Percentiles rank a stretch among this genome's conserved stretches.
Conservation (phyloP, 108 stramenopile genomes). For the Fragilariopsis cylindrus region DNA sequence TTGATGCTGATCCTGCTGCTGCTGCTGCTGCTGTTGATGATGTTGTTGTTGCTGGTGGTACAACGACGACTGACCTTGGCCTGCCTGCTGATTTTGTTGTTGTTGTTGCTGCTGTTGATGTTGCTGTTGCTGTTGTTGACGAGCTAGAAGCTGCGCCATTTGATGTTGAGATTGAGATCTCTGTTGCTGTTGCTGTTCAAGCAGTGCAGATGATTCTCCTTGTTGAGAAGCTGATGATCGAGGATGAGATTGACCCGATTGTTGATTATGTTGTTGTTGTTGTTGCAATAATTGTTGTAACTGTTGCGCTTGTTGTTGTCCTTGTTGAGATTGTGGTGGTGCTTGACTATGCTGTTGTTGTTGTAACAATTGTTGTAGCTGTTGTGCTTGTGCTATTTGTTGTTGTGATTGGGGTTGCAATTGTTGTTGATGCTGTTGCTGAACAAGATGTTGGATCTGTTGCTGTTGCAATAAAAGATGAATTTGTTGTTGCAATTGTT, state of each 20-base stretch:
- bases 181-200: neutral
- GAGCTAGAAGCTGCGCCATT: neutral
- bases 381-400: too few species aligned
- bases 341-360: slow-evolving; percentile 5
- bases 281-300: neutral
- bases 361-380: neutral
- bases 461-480: slow-evolving; percentile 8
- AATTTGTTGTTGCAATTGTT: neutral
- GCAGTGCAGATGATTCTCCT: too few species aligned
- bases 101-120: neutral
- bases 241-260: neutral
- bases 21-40: neutral
- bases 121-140: neutral
- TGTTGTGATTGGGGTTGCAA: too few species aligned
- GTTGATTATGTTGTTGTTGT: neutral
- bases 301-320: neutral
- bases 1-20: neutral
- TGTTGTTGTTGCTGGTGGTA: neutral
- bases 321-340: neutral
- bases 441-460: neutral
- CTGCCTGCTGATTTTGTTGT: neutral
- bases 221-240: neutral
- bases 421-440: too few species aligned
- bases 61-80: neutral
- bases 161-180: neutral